Evolutionary conservation across 2,329 filamentous ascomycete genomes (phyloP).

Genomic region (Amylocarpus encephaloides): DNA sequence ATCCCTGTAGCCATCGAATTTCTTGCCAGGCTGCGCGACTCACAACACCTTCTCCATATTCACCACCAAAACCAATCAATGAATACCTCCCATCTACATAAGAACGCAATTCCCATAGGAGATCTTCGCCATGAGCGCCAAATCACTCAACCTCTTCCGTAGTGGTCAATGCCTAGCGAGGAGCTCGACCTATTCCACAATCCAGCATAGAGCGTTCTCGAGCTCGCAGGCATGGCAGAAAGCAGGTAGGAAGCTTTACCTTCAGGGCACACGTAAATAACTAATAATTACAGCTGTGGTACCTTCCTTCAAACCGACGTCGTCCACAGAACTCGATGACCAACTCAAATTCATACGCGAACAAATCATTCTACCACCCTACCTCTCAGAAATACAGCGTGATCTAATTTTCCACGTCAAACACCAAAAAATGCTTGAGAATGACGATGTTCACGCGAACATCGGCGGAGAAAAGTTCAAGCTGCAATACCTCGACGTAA

Average conservation of each 20-base stretch:
- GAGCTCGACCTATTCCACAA: constrained; percentile 3
- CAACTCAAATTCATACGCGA: constrained; percentile 48
- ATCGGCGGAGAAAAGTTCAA: constrained; percentile 44
- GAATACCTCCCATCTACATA: not conserved
- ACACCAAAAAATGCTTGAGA: constrained; percentile 42
- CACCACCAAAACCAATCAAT: constrained; percentile 3
- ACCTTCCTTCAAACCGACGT: constrained; percentile 42
- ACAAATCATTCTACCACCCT: constrained; percentile 55
- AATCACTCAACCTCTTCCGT: constrained; percentile 12
- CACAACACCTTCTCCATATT: not conserved
- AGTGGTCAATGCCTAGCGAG: constrained; percentile 17
- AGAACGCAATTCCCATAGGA: not conserved
- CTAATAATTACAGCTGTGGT: constrained; percentile 18
- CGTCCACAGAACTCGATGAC: constrained; percentile 46
- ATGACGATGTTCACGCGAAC: constrained; percentile 51
- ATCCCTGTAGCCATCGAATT: not conserved
- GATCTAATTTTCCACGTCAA: constrained; percentile 45
- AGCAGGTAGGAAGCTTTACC: constrained; percentile 17
- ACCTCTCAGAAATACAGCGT: constrained; percentile 48
- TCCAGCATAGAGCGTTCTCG: constrained; percentile 24
- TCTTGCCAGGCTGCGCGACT: not conserved
- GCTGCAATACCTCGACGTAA: constrained; percentile 24
- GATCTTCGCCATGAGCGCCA: constrained; percentile 17
- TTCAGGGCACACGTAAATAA: not conserved
- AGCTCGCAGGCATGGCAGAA: constrained; percentile 23